Evolutionary conservation across 2,329 filamentous ascomycete species (phyloP), one percentile per base, ranked within the genome.

Genomic region (Pestalotiopsis fici): DNA sequence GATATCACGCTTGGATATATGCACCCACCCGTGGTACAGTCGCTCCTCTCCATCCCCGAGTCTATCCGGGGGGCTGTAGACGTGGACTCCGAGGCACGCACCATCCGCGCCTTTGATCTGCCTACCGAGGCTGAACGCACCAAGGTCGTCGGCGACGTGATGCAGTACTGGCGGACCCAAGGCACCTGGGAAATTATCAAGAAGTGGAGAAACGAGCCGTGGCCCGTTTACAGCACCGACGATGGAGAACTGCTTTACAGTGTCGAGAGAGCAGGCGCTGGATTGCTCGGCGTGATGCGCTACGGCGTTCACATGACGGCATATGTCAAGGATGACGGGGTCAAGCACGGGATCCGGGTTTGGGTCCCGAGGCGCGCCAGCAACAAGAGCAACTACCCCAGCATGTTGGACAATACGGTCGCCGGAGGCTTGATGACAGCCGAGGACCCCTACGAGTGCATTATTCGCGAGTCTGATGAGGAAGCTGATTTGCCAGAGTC

Each of bases 351-450:
- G 21, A 80, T 97, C 57, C 91, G 89, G 74, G 85, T 99, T 54
- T 98, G 96, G 95, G 88, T 97, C 1, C 93, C 96, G 3, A 87
- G 90, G 59, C 87, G 96, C 11, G 88, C 94, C 13, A 84, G 83
- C 63, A 87, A 84, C 67, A 99, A 98, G 83, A 89, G 93, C 71
- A 98, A 94, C 0, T 99, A 95, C 76, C 91, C 92, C 0, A 87
- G 92, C n/a, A 95, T 98, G 87, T 84, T 99, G 71, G 96, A 99
- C 79, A 99, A 98, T 78, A 94, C 94, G 1, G 96, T 97, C 6
- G 96, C 95, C 0, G 87, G 87, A n/a, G 87, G 94, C 0, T 90
- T 98, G 72, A 90, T 91, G 77, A 93, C 93, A 0, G 92, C 91
- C 15, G 95, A 98, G 78, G 86, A 86, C 25, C 92, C 93, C 0